These are phyloP conservation scores for Leccinum angustisporum DNA, from an alignment of 1,284 basidiomycete species.

Conservation along the genomic window DNA sequence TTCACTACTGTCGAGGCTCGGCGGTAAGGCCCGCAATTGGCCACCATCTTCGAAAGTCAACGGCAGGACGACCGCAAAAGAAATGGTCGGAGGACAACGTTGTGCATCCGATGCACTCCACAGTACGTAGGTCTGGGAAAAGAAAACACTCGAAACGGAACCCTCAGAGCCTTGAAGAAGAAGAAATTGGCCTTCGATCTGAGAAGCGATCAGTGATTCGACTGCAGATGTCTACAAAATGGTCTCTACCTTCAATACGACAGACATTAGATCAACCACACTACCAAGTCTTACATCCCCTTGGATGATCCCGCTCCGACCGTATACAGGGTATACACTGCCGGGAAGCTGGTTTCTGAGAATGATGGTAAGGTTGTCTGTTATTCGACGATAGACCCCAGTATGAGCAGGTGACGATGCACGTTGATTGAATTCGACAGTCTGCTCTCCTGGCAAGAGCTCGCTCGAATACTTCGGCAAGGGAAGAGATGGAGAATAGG, in stretches of 20 bases:
- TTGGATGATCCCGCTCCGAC: conserved; percentile 22
- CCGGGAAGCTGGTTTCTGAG: conserved; percentile 26
- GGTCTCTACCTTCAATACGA: conserved; percentile 27
- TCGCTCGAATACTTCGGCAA: conserved; percentile 28
- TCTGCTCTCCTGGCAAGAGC: conserved; percentile 29
- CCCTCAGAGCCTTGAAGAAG: conserved; percentile 19
- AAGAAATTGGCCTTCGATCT: conserved; percentile 30
- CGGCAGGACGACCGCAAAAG: conserved; percentile 24
- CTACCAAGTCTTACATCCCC: conserved; percentile 25
- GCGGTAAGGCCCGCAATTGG: conserved; percentile 23
- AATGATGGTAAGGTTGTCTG: conserved; percentile 29
- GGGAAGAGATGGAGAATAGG: conserved; percentile 27
- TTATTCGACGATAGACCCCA: conserved; percentile 34
- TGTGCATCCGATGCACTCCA: conserved; percentile 20
- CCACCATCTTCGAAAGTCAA: conserved; percentile 26
- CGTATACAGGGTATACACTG: conserved; percentile 24
- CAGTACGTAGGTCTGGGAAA: conserved; percentile 19
- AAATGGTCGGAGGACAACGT: conserved; percentile 24
- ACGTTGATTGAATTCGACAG: conserved; percentile 18
- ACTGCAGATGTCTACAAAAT: neutral
- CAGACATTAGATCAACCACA: conserved; percentile 15
- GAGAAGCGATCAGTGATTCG: conserved; percentile 3
- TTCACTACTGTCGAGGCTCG: conserved; percentile 22
- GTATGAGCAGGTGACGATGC: conserved; percentile 4
- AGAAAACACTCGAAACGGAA: conserved; percentile 19